Evolutionary conservation across 1,284 basidiomycete species (phyloP).

Genomic region (Ganoderma multipileum): DNA sequence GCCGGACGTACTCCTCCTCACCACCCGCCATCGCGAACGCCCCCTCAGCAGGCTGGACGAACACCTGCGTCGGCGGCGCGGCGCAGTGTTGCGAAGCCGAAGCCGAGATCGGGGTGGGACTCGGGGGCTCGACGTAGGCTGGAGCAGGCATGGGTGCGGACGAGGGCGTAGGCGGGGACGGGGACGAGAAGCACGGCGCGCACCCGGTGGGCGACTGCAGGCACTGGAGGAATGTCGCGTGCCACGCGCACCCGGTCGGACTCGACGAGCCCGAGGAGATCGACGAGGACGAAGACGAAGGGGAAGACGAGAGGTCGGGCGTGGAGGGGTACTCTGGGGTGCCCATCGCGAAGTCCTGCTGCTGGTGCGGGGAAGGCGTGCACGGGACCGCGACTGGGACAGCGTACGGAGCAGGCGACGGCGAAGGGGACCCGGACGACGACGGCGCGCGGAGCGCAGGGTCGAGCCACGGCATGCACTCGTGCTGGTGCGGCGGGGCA

Average conservation of each 20-base stretch:
- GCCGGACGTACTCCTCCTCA: not conserved
- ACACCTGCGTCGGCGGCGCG: not conserved
- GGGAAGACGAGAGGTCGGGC: not conserved
- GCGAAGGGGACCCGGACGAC: slow-evolving; percentile 15
- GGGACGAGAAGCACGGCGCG: slow-evolving; percentile 13
- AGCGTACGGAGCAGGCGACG: slow-evolving; percentile 3
- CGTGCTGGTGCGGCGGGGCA: slow-evolving; percentile 10
- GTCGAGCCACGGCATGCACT: slow-evolving; percentile 30
- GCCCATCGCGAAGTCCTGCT: not conserved
- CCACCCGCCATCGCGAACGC: not conserved
- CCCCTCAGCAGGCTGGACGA: not conserved
- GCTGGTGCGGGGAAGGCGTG: not conserved
- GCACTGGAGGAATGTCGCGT: slow-evolving; percentile 33
- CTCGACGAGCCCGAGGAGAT: not conserved
- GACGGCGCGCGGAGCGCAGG: slow-evolving; percentile 20
- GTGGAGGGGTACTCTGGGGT: slow-evolving; percentile 8
- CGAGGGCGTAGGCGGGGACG: not conserved
- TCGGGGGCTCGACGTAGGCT: not conserved
- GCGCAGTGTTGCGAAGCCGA: not conserved
- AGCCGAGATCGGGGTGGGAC: not conserved
- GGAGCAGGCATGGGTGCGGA: not conserved
- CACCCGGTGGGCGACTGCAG: slow-evolving; percentile 23
- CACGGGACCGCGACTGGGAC: not conserved
- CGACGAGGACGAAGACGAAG: not conserved
- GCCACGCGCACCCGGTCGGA: slow-evolving; percentile 32